Base-by-base conservation (phyloP, 2,329 filamentous ascomycete species). In the Fusarium sublunatum region DNA sequence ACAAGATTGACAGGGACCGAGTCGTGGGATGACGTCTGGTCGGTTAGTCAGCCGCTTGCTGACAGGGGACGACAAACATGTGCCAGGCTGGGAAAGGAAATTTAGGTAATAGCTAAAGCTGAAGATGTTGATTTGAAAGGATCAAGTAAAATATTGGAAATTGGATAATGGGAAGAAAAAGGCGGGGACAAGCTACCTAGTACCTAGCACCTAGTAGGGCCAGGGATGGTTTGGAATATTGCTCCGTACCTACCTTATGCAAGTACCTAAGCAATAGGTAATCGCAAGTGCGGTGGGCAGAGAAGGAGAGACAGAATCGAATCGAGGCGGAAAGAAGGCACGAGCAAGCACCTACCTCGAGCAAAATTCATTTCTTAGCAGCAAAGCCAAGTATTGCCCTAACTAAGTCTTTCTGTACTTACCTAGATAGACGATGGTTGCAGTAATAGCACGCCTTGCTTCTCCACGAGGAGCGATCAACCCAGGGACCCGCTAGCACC, bases 41-140 rank as follows among this genome's bases (percentile, higher is more conserved):
- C 44, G 32, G 65, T 70, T 70, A 70, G 65, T 70, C 53, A 70
- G 68, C 68, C 53, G 58, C 19, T 19, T 19, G 19, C 63, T 64
- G 65, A 65, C 65, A 56, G 53, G 46, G 52, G 58, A 22, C 26
- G 24, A 34, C 44, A 32, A 40, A 36, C 29, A 50, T 41, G 22
- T 7, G 49, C 43, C 42, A 60, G 57, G 57, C 57, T 60, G 42
- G 12, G 29, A 38, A 29, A 58, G 39, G 49, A 56, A 19, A 19
- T 19, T 19, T 19, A 19, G 19, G 19, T 19, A 19, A 3, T 19
- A 19, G 19, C 19, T 19, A 19, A 61, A 58, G 55, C 54, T 55
- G 58, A 55, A 32, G 53, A 49, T 42, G 45, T 52, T 52, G 55
- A 65, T 55, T 62, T 60, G 53, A 47, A 61, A 64, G 54, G 13